phyloP scores from a whole-genome alignment of 768 basidiomycete genomes.

The Coprinopsis marcescibilis region DNA sequence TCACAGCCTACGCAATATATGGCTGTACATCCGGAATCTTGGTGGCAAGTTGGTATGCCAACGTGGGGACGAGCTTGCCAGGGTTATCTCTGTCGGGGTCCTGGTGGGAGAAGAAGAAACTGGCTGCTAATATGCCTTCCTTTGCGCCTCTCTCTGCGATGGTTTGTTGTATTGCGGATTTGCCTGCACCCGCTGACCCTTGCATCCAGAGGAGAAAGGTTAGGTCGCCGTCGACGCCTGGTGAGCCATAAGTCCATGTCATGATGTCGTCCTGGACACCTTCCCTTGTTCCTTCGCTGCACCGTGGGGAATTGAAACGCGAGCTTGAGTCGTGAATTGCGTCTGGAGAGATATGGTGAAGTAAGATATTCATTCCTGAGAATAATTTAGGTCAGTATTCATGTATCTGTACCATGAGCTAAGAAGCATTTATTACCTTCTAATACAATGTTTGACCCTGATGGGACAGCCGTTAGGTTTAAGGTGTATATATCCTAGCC shows the following conservation, averaged over 20 bases:
- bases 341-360: background rate
- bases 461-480: too few relatives aligned
- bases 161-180: slow-evolving; percentile 7
- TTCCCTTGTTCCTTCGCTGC: background rate
- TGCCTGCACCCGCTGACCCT: slow-evolving; percentile 8
- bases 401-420: too few relatives aligned
- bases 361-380: background rate
- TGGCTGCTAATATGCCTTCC: slow-evolving; percentile 1
- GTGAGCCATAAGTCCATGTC: background rate
- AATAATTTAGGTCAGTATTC: too few relatives aligned
- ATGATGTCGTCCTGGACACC: background rate
- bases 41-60: slow-evolving; percentile 3
- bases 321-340: background rate
- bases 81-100: background rate
- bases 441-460: too few relatives aligned
- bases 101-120: slow-evolving; percentile 10
- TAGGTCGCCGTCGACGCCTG: background rate
- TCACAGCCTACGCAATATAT: background rate
- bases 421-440: too few relatives aligned
- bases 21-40: background rate
- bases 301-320: background rate
- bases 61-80: slow-evolving; percentile 1
- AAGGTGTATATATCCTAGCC: too few relatives aligned
- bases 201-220: slow-evolving; percentile 2
- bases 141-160: background rate